Evolutionary conservation across 176 grass and related monocot species (phyloP), one percentile per base, ranked within the genome.

Genomic region (Avena insularis): DNA sequence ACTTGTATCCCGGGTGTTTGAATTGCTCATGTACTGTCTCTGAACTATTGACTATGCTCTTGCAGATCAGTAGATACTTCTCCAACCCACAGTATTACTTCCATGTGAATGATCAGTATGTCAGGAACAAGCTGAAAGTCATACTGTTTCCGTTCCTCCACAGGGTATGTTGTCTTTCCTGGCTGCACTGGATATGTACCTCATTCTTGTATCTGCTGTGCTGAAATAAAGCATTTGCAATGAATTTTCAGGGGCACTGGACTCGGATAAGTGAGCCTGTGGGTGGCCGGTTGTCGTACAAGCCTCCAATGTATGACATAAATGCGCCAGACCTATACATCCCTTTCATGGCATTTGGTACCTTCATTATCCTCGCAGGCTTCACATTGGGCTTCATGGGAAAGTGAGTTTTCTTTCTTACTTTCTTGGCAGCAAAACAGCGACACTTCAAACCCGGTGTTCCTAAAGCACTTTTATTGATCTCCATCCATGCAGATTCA

Each of bases 71-170:
- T 76, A 83, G 86, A 56, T 91, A 95, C 78, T 92, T 95, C 43
- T 98, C 96, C 79, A 92, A 98, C 36, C 96, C 91, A 0, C 96
- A 98, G 53, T 98, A 98, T 77, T 98, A 98, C 79, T 95, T 98
- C 86, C 93, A 98, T 89, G 96, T 98, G 57, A 98, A 98, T 86
- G 93, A 94, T 61, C 93, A 95, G 81, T 98, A 95, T 75, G 93
- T 95, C 68, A 40, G 92, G 81, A 98, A 98, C 85, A 98, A 98
- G 58, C 73, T 98, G 83, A 98, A 95, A 92, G 63, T 98, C 51
- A 91, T 98, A 84, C 29, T 98, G 82, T 82, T 98, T 82, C 96
- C 93, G 0, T 98, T 98, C 86, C 89, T 98, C 60, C 93, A 98
- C 79, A 88, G 93, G 90, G 93, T 95, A 92, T 73, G 15, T 62